A percentile compares a stretch with the other conserved stretches of the same genome.
These are phyloP conservation scores for Bertia moriformis DNA, from an alignment of 2,329 filamentous ascomycete genomes.

Conservation along the genomic window DNA sequence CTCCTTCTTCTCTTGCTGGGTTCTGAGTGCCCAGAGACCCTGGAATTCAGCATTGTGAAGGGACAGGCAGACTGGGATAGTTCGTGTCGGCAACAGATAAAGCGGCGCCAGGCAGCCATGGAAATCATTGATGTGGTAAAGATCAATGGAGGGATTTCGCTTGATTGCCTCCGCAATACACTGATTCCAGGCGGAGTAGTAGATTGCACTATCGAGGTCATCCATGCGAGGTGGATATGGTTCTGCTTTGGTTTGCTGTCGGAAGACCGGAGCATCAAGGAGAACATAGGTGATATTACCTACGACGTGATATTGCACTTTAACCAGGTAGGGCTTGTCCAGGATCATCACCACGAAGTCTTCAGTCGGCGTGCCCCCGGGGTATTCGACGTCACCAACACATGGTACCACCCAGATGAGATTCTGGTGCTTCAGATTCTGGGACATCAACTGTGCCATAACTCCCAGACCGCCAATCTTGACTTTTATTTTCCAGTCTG, in stretches of 20 bases:
- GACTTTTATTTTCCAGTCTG: slow-evolving; percentile 57
- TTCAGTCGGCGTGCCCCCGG: slow-evolving; percentile 38
- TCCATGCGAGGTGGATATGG: slow-evolving; percentile 60
- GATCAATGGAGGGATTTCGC: slow-evolving; percentile 41
- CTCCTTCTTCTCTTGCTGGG: slow-evolving; percentile 42
- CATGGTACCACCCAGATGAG: slow-evolving; percentile 51
- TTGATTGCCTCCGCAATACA: slow-evolving; percentile 50
- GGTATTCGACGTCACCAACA: slow-evolving; percentile 51
- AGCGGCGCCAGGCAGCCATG: slow-evolving; percentile 48
- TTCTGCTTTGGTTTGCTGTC: slow-evolving; percentile 44
- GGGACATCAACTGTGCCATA: slow-evolving; percentile 57
- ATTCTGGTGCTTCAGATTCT: slow-evolving; percentile 48
- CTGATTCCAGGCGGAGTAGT: slow-evolving; percentile 58
- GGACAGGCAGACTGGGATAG: slow-evolving; percentile 45
- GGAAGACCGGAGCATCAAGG: slow-evolving; percentile 52
- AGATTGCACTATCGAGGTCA: slow-evolving; percentile 51
- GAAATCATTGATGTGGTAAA: slow-evolving; percentile 57
- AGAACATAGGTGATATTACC: slow-evolving; percentile 57
- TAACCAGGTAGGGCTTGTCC: slow-evolving; percentile 41
- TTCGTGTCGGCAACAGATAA: slow-evolving; percentile 42
- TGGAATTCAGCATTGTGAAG: slow-evolving; percentile 60
- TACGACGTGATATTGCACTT: slow-evolving; percentile 47
- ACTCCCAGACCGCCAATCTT: slow-evolving; percentile 59
- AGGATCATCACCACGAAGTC: slow-evolving; percentile 49
- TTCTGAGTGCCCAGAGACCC: slow-evolving; percentile 54